phyloP scores from a whole-genome alignment of 768 basidiomycete genomes.

The Tylopilus rubrobrunneus region DNA sequence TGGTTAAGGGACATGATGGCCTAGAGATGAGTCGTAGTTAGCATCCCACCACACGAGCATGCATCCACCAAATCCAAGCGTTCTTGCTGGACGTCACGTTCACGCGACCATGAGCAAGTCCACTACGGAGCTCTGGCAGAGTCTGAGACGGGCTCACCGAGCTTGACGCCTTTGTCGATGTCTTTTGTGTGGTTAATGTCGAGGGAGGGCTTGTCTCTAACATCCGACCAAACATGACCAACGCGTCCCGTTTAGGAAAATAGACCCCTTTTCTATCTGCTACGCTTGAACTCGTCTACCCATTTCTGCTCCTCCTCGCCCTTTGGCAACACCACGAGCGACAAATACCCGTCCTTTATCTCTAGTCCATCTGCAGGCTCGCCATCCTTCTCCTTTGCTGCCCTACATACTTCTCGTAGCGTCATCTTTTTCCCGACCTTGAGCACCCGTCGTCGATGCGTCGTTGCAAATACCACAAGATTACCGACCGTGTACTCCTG shows the following conservation, averaged over 20 bases:
- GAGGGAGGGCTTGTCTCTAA: conserved; percentile 6
- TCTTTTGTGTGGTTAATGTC: conserved; percentile 19
- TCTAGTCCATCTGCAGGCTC: conserved; percentile 75
- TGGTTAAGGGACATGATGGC: conserved; percentile 64
- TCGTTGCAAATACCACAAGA: conserved; percentile 82
- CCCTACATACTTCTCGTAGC: conserved; percentile 68
- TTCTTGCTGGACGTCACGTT: conserved; percentile 16
- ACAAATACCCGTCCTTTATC: conserved; percentile 76
- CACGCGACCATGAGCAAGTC: conserved; percentile 19
- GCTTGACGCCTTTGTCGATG: conserved; percentile 59
- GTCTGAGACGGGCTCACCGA: conserved; percentile 56
- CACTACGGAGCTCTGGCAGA: conserved; percentile 17
- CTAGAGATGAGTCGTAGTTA: conserved; percentile 26
- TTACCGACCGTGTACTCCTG: conserved; percentile 61
- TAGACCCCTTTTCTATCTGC: conserved; percentile 24
- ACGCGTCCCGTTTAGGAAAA: conserved; percentile 14
- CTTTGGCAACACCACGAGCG: conserved; percentile 74
- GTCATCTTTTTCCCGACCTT: conserved; percentile 93
- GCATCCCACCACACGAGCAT: conserved; percentile 40
- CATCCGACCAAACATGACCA: conserved; percentile 31
- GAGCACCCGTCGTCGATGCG: conserved; percentile 67
- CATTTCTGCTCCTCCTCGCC: conserved; percentile 76
- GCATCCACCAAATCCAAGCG: conserved; percentile 56
- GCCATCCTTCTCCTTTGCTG: conserved; percentile 56
- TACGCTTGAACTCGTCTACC: conserved; percentile 83